These are phyloP conservation scores for Rosa rugosa DNA, from an alignment of 306 rosid species.

Conservation along the genomic window DNA sequence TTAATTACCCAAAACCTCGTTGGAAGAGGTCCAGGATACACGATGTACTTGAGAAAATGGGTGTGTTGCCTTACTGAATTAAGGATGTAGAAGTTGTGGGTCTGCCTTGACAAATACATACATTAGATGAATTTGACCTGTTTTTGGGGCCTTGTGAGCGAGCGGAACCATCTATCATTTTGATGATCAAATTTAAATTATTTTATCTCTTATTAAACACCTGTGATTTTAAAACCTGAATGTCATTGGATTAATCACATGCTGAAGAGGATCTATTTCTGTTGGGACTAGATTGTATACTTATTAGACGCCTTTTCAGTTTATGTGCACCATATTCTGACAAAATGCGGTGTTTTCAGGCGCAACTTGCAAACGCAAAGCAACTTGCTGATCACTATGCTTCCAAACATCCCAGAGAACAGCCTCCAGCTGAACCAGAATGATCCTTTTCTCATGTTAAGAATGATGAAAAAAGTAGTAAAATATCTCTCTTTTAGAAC, in stretches of 20 bases:
- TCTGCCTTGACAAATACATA: neutral
- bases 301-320: neutral
- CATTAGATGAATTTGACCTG: neutral
- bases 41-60: neutral
- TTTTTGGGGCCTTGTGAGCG: neutral
- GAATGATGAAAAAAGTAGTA: neutral
- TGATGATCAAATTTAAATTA: neutral
- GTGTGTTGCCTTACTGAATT: neutral
- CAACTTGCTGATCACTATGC: slow-evolving; percentile 79
- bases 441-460: slow-evolving; percentile 28
- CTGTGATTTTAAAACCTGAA: neutral
- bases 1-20: neutral
- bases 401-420: slow-evolving; percentile 97
- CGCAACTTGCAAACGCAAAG: slow-evolving; percentile 79
- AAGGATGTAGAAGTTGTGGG: neutral
- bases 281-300: neutral
- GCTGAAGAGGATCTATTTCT: neutral
- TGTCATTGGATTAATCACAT: neutral
- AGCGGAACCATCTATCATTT: neutral
- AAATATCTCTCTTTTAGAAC: slow-evolving; percentile 22
- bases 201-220: neutral
- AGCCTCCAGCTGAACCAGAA: slow-evolving; percentile 68
- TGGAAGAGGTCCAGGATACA: neutral
- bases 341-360: slow-evolving; percentile 48
- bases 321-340: neutral